Evolutionary conservation across 1,284 basidiomycete genomes (phyloP).

Genomic region (Lignosus rhinocerotis): DNA sequence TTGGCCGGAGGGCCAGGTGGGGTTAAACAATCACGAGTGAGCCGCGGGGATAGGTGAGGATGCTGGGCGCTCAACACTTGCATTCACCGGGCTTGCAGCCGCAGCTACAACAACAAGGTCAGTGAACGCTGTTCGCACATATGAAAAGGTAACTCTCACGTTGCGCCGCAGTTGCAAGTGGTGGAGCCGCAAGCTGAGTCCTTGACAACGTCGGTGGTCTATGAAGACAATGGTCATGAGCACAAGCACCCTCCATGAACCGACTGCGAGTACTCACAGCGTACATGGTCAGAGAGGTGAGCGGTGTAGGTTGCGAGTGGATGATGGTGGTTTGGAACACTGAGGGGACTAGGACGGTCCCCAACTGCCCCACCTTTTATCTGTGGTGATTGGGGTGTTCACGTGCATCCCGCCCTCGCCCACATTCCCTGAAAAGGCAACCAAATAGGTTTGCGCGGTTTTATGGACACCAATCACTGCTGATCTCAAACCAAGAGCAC

Average conservation of each 20-base stretch:
- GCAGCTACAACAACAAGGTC: conserved; percentile 41
- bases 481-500: conserved; percentile 4
- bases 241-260: not conserved
- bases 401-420: conserved; percentile 17
- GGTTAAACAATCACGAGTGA: not conserved
- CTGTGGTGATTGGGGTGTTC: conserved; percentile 7
- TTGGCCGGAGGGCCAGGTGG: not conserved
- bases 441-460: conserved; percentile 16
- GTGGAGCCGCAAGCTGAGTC: conserved; percentile 49
- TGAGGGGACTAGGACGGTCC: not conserved
- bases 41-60: not conserved
- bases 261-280: conserved; percentile 11
- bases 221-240: not conserved
- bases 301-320: conserved; percentile 2
- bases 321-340: conserved; percentile 7
- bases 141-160: conserved; percentile 35
- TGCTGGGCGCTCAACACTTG: conserved; percentile 51
- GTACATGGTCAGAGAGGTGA: conserved; percentile 13
- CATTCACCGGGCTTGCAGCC: conserved; percentile 57
- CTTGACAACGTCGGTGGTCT: conserved; percentile 45
- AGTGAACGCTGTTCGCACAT: not conserved
- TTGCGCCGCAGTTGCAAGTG: conserved; percentile 53
- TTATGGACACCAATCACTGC: conserved; percentile 16
- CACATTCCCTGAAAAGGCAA: conserved; percentile 11
- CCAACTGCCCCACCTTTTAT: conserved; percentile 14